Evolutionary conservation across 169 alveolate genomes (phyloP).

Genomic region (Cystoisospora suis): DNA sequence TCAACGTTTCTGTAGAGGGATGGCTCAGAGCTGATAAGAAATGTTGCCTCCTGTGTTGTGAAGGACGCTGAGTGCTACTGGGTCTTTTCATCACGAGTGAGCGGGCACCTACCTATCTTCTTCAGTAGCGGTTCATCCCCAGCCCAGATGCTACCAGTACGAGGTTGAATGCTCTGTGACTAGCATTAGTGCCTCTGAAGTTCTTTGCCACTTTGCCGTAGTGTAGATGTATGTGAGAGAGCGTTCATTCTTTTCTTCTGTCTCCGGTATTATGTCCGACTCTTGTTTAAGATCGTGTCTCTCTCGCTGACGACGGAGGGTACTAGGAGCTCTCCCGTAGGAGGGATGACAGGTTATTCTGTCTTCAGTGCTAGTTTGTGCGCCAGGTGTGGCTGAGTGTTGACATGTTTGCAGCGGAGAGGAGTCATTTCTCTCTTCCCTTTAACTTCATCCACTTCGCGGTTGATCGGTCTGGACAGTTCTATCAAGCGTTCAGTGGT

Average conservation of each 20-base stretch:
- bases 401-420: neutral
- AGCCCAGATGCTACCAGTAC: neutral
- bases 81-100: no score
- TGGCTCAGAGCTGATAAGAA: no score
- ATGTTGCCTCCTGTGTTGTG: no score
- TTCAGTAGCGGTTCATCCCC: neutral
- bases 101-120: no score
- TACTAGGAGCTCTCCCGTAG: no score
- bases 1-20: no score
- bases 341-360: no score
- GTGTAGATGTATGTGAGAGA: neutral
- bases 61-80: no score
- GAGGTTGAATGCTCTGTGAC: neutral
- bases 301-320: no score
- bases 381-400: neutral
- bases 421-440: slow-evolving; percentile 43
- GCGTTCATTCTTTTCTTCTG: neutral
- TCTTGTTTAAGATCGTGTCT: neutral
- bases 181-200: neutral
- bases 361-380: no score
- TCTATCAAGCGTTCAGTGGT: neutral
- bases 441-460: slow-evolving; percentile 59
- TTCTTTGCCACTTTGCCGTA: neutral
- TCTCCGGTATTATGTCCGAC: neutral
- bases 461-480: neutral